These are phyloP conservation scores for Malassezia slooffiae DNA, from an alignment of 1,284 basidiomycete species.

Conservation along the genomic window DNA sequence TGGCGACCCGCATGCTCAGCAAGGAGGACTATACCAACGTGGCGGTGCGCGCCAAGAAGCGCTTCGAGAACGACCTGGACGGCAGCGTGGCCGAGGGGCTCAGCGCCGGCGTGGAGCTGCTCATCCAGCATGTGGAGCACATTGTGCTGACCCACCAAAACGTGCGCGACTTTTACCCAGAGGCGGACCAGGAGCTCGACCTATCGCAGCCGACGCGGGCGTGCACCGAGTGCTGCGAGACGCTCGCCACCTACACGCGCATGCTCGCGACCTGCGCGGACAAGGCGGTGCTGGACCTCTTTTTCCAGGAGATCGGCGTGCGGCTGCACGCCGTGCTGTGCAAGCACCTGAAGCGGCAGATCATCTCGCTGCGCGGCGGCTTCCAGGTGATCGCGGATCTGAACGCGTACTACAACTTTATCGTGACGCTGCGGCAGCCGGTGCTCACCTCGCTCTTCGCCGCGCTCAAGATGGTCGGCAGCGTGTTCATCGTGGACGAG, in stretches of 20 bases:
- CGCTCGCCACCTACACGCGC: slow-evolving; percentile 76
- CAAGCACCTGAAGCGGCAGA: slow-evolving; percentile 91
- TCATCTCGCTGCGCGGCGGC: slow-evolving; percentile 82
- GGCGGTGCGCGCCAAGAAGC: slow-evolving; percentile 90
- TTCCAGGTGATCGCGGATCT: slow-evolving; percentile 93
- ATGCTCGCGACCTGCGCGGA: slow-evolving; percentile 83
- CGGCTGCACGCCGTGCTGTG: slow-evolving; percentile 80
- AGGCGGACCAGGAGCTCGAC: slow-evolving; percentile 37
- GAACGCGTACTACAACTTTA: slow-evolving; percentile 81
- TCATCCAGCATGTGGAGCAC: slow-evolving; percentile 96
- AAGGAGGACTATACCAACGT: slow-evolving; percentile 83
- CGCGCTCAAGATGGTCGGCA: slow-evolving; percentile 88
- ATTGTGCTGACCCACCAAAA: slow-evolving; percentile 72
- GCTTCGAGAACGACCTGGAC: slow-evolving; percentile 80
- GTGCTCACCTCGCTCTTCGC: slow-evolving; percentile 77
- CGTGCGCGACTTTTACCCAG: slow-evolving; percentile 78
- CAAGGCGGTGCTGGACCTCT: slow-evolving; percentile 90
- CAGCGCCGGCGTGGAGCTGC: slow-evolving; percentile 84
- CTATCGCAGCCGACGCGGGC: slow-evolving; percentile 63
- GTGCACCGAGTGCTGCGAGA: slow-evolving; percentile 72
- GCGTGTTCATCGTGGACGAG: slow-evolving; percentile 65
- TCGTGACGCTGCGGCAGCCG: slow-evolving; percentile 53
- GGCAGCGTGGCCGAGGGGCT: slow-evolving; percentile 83
- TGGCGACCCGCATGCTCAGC: slow-evolving; percentile 51
- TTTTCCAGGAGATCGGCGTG: slow-evolving; percentile 91